Percentiles rank a stretch among this genome's conserved stretches.
phyloP scores from a whole-genome alignment of 176 grass and related monocot genomes.

The Puya raimondii region DNA sequence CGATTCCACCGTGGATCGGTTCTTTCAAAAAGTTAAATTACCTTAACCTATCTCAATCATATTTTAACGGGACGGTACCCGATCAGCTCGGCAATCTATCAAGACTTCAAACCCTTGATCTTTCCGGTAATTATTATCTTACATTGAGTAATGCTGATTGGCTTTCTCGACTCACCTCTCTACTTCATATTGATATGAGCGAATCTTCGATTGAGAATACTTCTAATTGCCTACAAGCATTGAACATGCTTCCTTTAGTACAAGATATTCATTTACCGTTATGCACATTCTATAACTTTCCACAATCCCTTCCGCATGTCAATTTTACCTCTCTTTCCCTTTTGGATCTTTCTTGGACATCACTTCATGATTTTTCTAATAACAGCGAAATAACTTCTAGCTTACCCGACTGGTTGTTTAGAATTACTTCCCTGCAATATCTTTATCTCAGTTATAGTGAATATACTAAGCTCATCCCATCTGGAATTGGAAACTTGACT shows the following conservation, averaged over 20 bases:
- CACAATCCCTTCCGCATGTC: too few species aligned
- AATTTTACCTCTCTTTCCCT: slow-evolving; percentile 3
- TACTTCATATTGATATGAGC: neutral
- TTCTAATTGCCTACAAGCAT: slow-evolving; percentile 11
- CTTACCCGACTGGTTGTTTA: too few species aligned
- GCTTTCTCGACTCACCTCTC: too few species aligned
- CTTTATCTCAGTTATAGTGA: too few species aligned
- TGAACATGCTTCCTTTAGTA: neutral
- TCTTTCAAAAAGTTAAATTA: neutral
- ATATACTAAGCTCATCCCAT: too few species aligned
- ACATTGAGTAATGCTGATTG: neutral
- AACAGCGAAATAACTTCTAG: too few species aligned
- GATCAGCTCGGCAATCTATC: neutral
- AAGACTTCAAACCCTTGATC: neutral
- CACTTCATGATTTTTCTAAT: neutral
- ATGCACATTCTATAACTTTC: too few species aligned
- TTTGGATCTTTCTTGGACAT: slow-evolving; percentile 16
- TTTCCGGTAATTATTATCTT: neutral
- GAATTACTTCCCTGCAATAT: too few species aligned
- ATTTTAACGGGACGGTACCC: neutral
- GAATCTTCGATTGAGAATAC: neutral
- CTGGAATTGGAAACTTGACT: slow-evolving; percentile 11
- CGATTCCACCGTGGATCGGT: neutral
- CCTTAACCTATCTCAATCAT: neutral
- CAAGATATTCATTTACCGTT: too few species aligned